These are phyloP conservation scores for Amphirosellinia nigrospora DNA, from an alignment of 495 filamentous ascomycete genomes.

Conservation along the genomic window DNA sequence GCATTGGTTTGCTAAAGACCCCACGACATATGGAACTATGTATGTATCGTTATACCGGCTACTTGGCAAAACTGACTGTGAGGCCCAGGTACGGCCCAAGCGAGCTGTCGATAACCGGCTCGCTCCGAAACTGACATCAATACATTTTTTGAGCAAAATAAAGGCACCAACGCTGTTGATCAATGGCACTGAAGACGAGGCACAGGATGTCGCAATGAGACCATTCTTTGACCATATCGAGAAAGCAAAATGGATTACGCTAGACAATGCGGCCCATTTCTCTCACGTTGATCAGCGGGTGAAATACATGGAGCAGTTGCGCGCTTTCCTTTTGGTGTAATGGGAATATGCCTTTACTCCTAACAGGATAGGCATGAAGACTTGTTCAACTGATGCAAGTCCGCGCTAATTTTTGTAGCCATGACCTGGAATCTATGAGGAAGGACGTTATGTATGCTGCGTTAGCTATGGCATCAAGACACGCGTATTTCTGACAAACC, in stretches of 20 bases:
- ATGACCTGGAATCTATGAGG: no score
- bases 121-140: constrained; percentile 27
- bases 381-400: background rate
- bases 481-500: no score
- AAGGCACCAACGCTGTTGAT: constrained; percentile 50
- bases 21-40: constrained; percentile 55
- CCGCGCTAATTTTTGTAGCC: no score
- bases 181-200: constrained; percentile 59
- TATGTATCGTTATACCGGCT: constrained; percentile 20
- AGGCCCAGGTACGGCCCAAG: constrained; percentile 29
- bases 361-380: background rate
- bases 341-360: background rate
- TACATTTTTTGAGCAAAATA: constrained; percentile 44
- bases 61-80: background rate
- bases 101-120: constrained; percentile 29
- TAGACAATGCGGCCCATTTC: constrained; percentile 53
- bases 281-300: constrained; percentile 53
- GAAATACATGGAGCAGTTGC: constrained; percentile 36
- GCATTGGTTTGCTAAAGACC: constrained; percentile 41
- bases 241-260: constrained; percentile 55
- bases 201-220: constrained; percentile 49
- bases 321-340: constrained; percentile 24
- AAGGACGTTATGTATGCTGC: no score
- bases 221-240: constrained; percentile 53
- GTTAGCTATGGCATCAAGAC: no score